Percentiles rank a stretch among this genome's conserved stretches.
Evolutionary conservation across 495 filamentous ascomycete species (phyloP).

Genomic region (Penicillium canescens): DNA sequence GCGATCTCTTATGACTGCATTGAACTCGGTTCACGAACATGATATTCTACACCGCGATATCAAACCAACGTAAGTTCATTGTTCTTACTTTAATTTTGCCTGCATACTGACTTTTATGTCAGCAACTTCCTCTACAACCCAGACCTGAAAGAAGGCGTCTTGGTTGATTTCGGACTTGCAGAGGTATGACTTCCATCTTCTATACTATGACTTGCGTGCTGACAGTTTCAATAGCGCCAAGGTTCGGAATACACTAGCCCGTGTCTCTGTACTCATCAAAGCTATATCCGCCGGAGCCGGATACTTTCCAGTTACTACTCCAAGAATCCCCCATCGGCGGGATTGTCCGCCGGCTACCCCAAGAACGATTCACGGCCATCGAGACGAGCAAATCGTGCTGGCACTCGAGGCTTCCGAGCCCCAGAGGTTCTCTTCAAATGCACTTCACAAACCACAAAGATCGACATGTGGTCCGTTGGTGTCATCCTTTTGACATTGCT

Average conservation of each 20-base stretch:
- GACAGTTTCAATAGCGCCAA: slow-evolving; percentile 30
- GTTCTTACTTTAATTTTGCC: neutral
- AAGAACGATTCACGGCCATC: slow-evolving; percentile 87
- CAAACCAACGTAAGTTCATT: slow-evolving; percentile 75
- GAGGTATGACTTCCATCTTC: slow-evolving; percentile 49
- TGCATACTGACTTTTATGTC: slow-evolving; percentile 12
- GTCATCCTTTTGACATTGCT: slow-evolving; percentile 92
- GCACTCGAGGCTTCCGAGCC: slow-evolving; percentile 93
- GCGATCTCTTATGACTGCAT: slow-evolving; percentile 79
- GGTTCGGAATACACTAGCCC: slow-evolving; percentile 43
- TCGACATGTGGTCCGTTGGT: slow-evolving; percentile 96
- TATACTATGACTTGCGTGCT: neutral
- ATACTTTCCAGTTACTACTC: slow-evolving; percentile 44
- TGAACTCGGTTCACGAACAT: slow-evolving; percentile 77
- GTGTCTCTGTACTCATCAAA: slow-evolving; percentile 42
- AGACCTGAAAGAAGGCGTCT: slow-evolving; percentile 73
- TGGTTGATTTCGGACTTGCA: slow-evolving; percentile 95
- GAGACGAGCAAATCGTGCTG: slow-evolving; percentile 87
- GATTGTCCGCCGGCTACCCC: slow-evolving; percentile 67
- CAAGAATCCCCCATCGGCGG: slow-evolving; percentile 36
- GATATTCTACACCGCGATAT: slow-evolving; percentile 94
- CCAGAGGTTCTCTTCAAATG: slow-evolving; percentile 98
- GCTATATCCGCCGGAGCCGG: slow-evolving; percentile 38
- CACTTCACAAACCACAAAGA: slow-evolving; percentile 91
- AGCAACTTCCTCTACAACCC: slow-evolving; percentile 96